Percentiles rank a stretch among this genome's conserved stretches.
phyloP scores from a whole-genome alignment of 1,139 yeast genomes.

The Suhomyces yuchorum region DNA sequence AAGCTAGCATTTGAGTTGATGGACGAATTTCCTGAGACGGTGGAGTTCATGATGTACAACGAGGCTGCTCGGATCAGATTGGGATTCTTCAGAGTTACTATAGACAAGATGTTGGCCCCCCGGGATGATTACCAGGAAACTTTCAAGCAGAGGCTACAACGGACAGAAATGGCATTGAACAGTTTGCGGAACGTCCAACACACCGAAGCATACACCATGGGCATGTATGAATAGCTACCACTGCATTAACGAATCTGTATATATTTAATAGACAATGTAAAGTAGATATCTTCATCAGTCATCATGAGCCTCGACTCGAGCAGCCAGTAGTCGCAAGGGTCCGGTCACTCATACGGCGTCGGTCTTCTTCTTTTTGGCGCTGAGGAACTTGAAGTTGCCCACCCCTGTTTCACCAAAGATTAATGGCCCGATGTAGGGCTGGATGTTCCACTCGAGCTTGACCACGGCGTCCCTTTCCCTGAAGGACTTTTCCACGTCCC shows the following conservation, averaged over 20 bases:
- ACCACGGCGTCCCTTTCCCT: conserved; percentile 69
- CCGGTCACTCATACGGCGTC: background rate
- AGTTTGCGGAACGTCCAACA: conserved; percentile 2
- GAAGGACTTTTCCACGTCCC: conserved; percentile 78
- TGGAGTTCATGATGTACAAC: conserved; percentile 31
- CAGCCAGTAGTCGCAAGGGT: background rate
- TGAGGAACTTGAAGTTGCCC: conserved; percentile 33
- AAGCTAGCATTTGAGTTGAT: conserved; percentile 26
- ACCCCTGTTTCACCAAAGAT: conserved; percentile 61
- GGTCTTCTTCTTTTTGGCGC: conserved; percentile 19
- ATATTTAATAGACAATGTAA: conserved; percentile 5
- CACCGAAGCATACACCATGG: conserved; percentile 4
- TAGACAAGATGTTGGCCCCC: conserved; percentile 27
- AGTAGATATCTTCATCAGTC: background rate
- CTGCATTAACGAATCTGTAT: conserved; percentile 8
- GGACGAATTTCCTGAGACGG: conserved; percentile 38
- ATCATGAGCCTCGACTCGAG: background rate
- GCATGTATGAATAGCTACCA: conserved; percentile 1
- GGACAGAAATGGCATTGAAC: conserved; percentile 23
- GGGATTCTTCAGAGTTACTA: conserved; percentile 26
- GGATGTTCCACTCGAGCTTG: conserved; percentile 85
- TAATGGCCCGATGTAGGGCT: conserved; percentile 86
- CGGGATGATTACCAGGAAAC: conserved; percentile 22
- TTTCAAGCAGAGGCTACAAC: conserved; percentile 22
- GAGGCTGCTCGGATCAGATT: conserved; percentile 22